Conservation (phyloP, 345 rosid species). For the Pistacia atlantica region DNA sequence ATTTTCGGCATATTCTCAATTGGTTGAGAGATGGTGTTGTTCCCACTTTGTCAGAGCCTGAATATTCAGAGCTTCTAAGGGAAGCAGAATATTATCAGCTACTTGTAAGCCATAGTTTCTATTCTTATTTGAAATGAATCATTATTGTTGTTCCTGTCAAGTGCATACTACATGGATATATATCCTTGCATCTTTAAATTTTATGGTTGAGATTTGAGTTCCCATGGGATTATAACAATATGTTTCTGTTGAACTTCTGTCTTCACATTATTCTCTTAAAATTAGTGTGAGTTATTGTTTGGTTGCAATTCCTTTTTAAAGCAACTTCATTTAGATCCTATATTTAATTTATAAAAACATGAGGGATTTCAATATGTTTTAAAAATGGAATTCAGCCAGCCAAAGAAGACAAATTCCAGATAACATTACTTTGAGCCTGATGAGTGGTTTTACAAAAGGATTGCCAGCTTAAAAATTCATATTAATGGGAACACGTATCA, state of each 20-base stretch:
- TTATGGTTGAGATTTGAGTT: slow-evolving; percentile 1
- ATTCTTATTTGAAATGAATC: slow-evolving; percentile 9
- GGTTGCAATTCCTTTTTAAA: neutral
- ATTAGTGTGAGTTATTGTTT: neutral
- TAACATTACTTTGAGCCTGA: neutral
- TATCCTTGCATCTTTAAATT: neutral
- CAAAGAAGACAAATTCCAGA: neutral
- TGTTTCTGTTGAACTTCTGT: neutral
- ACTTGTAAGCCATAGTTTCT: slow-evolving; percentile 52
- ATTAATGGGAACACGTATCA: neutral
- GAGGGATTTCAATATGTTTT: neutral
- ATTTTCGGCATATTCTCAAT: slow-evolving; percentile 83
- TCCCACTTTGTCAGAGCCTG: slow-evolving; percentile 61
- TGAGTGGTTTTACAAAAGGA: neutral
- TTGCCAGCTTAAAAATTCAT: neutral
- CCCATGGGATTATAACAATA: neutral
- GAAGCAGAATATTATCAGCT: slow-evolving; percentile 92
- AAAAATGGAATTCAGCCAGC: neutral
- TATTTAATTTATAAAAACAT: neutral
- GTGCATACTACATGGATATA: neutral
- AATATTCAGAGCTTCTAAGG: slow-evolving; percentile 66
- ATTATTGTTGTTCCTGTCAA: neutral
- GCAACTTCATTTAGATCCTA: neutral
- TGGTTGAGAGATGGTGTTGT: slow-evolving; percentile 94
- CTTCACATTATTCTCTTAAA: neutral